These are phyloP conservation scores for Wickerhamomyces mucosus DNA, from an alignment of 805 yeast genomes.

Conservation along the genomic window DNA sequence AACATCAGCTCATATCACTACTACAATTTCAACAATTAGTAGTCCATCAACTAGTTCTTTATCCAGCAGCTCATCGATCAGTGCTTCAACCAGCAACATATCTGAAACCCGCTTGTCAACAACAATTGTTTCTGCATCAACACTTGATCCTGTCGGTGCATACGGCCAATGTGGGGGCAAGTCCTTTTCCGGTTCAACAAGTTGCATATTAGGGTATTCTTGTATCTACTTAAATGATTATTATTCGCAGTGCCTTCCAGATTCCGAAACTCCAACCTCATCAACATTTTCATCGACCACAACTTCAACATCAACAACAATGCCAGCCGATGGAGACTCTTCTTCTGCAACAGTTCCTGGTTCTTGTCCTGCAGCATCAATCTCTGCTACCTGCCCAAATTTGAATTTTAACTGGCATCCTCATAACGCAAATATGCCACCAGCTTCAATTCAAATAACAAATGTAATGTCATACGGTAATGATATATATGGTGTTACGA, in stretches of 20 bases:
- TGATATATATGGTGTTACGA: slow-evolving; percentile 7
- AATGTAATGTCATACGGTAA: slow-evolving; percentile 3
- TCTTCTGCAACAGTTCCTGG: no score
- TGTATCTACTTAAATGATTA: slow-evolving; percentile 9
- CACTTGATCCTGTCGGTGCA: background rate
- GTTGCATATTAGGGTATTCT: slow-evolving; percentile 6
- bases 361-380: no score
- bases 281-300: no score
- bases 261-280: no score
- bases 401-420: slow-evolving; percentile 10
- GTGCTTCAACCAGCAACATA: no score
- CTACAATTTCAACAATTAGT: no score
- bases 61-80: background rate
- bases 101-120: no score
- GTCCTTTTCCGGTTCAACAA: slow-evolving; percentile 5
- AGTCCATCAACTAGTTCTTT: background rate
- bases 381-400: no score
- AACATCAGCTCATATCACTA: no score
- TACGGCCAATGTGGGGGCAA: slow-evolving; percentile 14
- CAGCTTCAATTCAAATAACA: slow-evolving; percentile 6
- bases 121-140: background rate
- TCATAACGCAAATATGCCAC: slow-evolving; percentile 6
- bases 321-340: no score
- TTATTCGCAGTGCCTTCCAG: slow-evolving; percentile 15
- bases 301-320: no score